A percentile compares a stretch with the other conserved stretches of the same genome.
Evolutionary conservation across 129 eudicot species (phyloP).

Genomic region (Chrysanthemum makinoi): DNA sequence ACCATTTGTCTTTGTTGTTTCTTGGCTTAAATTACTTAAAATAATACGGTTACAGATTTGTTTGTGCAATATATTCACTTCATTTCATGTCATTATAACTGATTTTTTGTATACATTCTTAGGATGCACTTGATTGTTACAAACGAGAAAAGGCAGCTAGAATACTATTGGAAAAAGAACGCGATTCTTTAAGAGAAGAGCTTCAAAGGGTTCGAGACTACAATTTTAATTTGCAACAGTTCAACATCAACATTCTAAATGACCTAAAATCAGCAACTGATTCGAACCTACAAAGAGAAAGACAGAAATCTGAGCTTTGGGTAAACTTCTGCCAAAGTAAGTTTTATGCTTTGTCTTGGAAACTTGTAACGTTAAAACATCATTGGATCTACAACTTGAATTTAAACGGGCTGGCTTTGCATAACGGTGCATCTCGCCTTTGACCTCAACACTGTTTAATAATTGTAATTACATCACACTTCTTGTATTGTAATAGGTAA

Average conservation of each 20-base stretch:
- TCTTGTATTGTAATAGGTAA: too few relatives aligned
- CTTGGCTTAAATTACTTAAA: too few relatives aligned
- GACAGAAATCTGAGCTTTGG: slow-evolving; percentile 46
- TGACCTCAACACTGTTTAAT: too few relatives aligned
- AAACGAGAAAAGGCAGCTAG: slow-evolving; percentile 51
- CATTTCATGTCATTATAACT: background rate
- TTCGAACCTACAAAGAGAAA: slow-evolving; percentile 44
- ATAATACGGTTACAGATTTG: too few relatives aligned
- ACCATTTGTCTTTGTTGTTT: too few relatives aligned
- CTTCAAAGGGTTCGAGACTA: slow-evolving; percentile 57
- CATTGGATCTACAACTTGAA: background rate
- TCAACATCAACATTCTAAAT: slow-evolving; percentile 54
- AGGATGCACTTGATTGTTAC: slow-evolving; percentile 42
- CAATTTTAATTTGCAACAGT: slow-evolving; percentile 58
- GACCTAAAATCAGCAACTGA: slow-evolving; percentile 48
- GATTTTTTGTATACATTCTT: slow-evolving; percentile 5
- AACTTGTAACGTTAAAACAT: too few relatives aligned
- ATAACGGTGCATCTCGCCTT: too few relatives aligned
- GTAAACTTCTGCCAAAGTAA: slow-evolving; percentile 48
- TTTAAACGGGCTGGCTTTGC: too few relatives aligned
- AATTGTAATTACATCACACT: too few relatives aligned
- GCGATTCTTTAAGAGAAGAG: slow-evolving; percentile 39
- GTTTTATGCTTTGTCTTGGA: background rate
- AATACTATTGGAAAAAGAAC: slow-evolving; percentile 38
- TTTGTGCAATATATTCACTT: too few relatives aligned